These are phyloP conservation scores for Stagonosporopsis cucurbitacearum DNA, from an alignment of 2,329 filamentous ascomycete species.

Conservation along the genomic window DNA sequence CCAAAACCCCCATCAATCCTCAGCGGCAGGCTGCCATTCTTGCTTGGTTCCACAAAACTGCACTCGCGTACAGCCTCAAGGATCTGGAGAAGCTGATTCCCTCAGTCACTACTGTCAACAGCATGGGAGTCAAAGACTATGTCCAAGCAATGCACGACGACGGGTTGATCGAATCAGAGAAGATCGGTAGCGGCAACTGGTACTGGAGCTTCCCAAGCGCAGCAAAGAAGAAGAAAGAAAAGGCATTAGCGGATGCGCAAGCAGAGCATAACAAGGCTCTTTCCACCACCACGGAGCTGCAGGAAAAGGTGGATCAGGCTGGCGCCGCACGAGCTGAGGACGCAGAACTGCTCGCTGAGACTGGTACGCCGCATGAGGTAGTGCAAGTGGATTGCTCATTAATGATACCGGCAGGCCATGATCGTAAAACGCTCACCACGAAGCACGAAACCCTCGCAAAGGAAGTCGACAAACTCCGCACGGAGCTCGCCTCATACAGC, in stretches of 20 bases:
- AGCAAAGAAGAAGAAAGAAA: slow-evolving; percentile 57
- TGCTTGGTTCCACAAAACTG: slow-evolving; percentile 64
- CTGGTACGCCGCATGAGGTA: slow-evolving; percentile 27
- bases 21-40: slow-evolving; percentile 66
- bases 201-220: slow-evolving; percentile 72
- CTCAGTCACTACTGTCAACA: slow-evolving; percentile 66
- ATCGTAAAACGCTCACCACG: slow-evolving; percentile 48
- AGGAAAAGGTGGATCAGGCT: slow-evolving; percentile 49
- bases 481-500: slow-evolving; percentile 53
- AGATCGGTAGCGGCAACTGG: slow-evolving; percentile 75
- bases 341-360: slow-evolving; percentile 45
- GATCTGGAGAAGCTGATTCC: slow-evolving; percentile 71
- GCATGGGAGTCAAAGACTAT: slow-evolving; percentile 72
- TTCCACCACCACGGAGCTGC: slow-evolving; percentile 46
- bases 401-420: slow-evolving; percentile 26
- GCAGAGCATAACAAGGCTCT: slow-evolving; percentile 49
- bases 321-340: slow-evolving; percentile 49
- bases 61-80: slow-evolving; percentile 69
- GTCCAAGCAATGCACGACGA: slow-evolving; percentile 68
- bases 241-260: slow-evolving; percentile 45
- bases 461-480: slow-evolving; percentile 48
- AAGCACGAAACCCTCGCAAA: slow-evolving; percentile 46
- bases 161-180: slow-evolving; percentile 67
- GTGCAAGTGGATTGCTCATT: not conserved
- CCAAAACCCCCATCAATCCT: slow-evolving; percentile 63